Evolutionary conservation across 2,329 filamentous ascomycete genomes (phyloP), one percentile per base, ranked within the genome.

Genomic region (Cladosporium phlei): DNA sequence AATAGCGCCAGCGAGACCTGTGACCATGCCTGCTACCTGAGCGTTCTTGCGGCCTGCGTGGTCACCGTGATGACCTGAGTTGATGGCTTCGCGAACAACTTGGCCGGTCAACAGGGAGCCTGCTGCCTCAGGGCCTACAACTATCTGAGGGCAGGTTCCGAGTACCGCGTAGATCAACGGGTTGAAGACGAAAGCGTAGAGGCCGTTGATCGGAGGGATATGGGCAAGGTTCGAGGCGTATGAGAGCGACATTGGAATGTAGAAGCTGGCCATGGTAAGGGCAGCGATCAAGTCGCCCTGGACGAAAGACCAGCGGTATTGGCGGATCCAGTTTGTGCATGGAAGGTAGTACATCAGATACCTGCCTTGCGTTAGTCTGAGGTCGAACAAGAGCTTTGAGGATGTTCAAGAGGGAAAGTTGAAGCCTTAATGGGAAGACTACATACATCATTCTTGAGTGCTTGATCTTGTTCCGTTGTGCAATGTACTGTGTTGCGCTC

Each of bases 261-360:
- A 98, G 71, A 98, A 93, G 20, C 90, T 95, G n/a, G 91, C 88
- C 72, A 98, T 85, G n/a, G 93, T 97, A 52, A 97, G 66, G 38
- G 91, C 90, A 7, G 91, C 85, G 11, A 95, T 74, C 14, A 97
- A 70, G 66, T 98, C 93, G 38, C 93, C 93, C 57, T 84, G 80
- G 38, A 97, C 67, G 67, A 87, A 95, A 3, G 80, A 78, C 77
- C 81, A 83, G 57, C 79, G 81, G 68, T 98, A 98, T 68, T 95
- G 88, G 43, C 75, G 76, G 52, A 95, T 84, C 93, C 93, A 98
- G 54, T 85, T 89, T 55, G 95, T 72, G 52, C 90, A 87, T 0
- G 93, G 93, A 35, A 98, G 74, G 64, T 98, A 98, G 71, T 98
- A 97, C 3, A 85, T 82, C 51, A 96, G 68, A 63, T 97, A 96